Conservation (phyloP, 2,329 filamentous ascomycete genomes). For the Hypocrella siamensis region DNA sequence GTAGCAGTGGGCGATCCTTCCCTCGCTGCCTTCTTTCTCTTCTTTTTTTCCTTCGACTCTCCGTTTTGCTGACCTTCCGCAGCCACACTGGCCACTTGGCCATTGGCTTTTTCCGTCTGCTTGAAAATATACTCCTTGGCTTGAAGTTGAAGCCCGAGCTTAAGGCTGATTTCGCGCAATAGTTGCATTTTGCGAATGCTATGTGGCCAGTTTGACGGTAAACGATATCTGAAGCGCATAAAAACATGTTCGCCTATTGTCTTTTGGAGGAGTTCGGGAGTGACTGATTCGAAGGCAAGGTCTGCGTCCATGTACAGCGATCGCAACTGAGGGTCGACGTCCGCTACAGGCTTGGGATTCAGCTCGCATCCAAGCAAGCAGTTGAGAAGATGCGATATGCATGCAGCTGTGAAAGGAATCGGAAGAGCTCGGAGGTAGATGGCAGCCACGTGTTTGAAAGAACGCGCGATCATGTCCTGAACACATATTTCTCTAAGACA, state of each 20-base stretch:
- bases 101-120: conserved; percentile 10
- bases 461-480: conserved; percentile 89
- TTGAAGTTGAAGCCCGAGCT: conserved; percentile 77
- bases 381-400: conserved; percentile 78
- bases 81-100: conserved; percentile 14
- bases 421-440: conserved; percentile 68
- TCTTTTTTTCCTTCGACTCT: conserved; percentile 28
- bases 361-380: conserved; percentile 68
- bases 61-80: conserved; percentile 25
- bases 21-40: conserved; percentile 48
- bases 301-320: conserved; percentile 68
- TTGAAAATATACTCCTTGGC: conserved; percentile 41
- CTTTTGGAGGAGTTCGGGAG: conserved; percentile 52
- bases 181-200: conserved; percentile 63
- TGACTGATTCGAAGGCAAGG: conserved; percentile 65
- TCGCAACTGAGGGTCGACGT: conserved; percentile 60
- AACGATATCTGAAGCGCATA: conserved; percentile 60
- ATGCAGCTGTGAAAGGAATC: conserved; percentile 62
- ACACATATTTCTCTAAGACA: conserved; percentile 63
- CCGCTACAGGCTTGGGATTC: conserved; percentile 63
- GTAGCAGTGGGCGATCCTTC: conserved; percentile 34
- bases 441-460: conserved; percentile 85
- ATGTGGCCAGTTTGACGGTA: conserved; percentile 53
- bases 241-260: conserved; percentile 58
- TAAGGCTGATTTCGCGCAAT: conserved; percentile 75